Conservation (phyloP, 2,329 filamentous ascomycete genomes). For the Microdochium nivale region DNA sequence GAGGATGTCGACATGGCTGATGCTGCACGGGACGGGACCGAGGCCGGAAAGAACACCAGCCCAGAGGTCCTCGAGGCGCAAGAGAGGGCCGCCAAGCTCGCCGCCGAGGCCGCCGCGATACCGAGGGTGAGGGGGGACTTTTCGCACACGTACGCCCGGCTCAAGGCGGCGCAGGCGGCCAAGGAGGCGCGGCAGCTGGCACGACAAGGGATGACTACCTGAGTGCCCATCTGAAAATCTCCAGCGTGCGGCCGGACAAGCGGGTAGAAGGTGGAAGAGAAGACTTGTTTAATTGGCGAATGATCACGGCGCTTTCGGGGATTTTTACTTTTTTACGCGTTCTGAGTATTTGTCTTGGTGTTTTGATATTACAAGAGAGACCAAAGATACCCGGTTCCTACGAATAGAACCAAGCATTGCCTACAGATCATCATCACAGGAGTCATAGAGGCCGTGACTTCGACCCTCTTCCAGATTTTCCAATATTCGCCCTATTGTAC, state of each 20-base stretch:
- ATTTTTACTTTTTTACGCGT: no score
- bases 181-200: slow-evolving; percentile 43
- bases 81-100: not conserved
- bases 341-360: no score
- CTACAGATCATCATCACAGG: no score
- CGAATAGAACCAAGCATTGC: no score
- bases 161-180: slow-evolving; percentile 49
- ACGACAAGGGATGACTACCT: slow-evolving; percentile 25
- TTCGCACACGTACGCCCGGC: slow-evolving; percentile 40
- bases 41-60: slow-evolving; percentile 4
- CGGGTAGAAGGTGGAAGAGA: no score
- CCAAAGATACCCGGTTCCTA: no score
- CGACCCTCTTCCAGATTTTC: no score
- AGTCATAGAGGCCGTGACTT: no score
- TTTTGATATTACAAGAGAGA: no score
- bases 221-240: not conserved
- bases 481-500: no score
- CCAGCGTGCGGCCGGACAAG: slow-evolving; percentile 6
- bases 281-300: no score
- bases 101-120: not conserved
- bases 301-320: no score
- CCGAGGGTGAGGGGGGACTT: slow-evolving; percentile 15
- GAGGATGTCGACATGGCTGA: slow-evolving; percentile 5
- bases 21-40: not conserved
- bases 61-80: slow-evolving; percentile 8